Evolutionary conservation across 2,329 filamentous ascomycete species (phyloP).

Genomic region (Sporothrix variecibatus): DNA sequence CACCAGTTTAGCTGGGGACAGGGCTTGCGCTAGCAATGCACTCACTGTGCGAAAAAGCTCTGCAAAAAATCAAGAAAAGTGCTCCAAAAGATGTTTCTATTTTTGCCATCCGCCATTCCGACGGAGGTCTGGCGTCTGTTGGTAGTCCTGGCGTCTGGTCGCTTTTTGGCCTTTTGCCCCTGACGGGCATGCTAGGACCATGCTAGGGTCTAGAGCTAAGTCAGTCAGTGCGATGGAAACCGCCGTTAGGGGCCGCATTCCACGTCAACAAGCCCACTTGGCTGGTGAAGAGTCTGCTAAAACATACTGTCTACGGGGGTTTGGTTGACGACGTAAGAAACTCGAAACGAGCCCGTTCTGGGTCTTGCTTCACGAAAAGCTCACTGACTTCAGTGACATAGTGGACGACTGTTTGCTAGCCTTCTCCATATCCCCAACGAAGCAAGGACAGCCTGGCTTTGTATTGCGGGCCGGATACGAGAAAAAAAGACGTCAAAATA

Average conservation of each 20-base stretch:
- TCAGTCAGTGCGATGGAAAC: neutral
- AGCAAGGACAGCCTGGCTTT: slow-evolving; percentile 12
- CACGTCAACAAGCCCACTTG: slow-evolving; percentile 2
- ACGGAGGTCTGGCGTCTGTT: neutral
- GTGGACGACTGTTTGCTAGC: neutral
- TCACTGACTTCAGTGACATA: neutral
- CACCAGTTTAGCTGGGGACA: neutral
- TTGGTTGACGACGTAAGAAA: neutral
- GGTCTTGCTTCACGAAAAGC: neutral
- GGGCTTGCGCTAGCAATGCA: neutral
- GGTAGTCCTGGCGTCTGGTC: neutral
- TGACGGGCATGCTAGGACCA: neutral
- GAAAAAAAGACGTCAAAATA: neutral
- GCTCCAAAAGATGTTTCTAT: slow-evolving; percentile 22
- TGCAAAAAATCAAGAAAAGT: slow-evolving; percentile 6
- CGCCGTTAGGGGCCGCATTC: neutral
- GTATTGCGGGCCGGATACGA: slow-evolving; percentile 14
- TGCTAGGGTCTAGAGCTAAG: neutral
- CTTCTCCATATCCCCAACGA: neutral
- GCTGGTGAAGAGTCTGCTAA: neutral
- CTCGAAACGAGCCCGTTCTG: neutral
- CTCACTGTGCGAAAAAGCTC: slow-evolving; percentile 14
- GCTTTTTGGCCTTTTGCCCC: neutral
- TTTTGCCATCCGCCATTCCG: slow-evolving; percentile 26
- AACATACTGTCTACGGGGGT: neutral